Conservation (phyloP, 768 basidiomycete species). For the Suillus subalutaceus region DNA sequence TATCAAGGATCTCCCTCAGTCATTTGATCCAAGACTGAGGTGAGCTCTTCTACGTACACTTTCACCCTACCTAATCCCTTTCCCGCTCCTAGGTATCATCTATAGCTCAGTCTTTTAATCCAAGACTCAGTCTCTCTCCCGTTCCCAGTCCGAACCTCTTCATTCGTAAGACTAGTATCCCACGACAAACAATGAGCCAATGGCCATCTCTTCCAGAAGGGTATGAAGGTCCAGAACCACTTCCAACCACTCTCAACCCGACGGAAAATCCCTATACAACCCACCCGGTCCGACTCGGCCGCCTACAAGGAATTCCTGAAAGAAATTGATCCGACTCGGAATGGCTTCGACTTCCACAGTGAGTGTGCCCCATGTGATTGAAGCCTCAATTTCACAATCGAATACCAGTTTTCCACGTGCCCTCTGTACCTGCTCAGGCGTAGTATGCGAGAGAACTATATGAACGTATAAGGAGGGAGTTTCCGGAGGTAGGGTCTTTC, state of each 20-base stretch:
- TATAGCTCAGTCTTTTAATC: too few relatives aligned
- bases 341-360: conserved; percentile 79
- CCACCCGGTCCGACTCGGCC: conserved; percentile 46
- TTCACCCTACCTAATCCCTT: too few relatives aligned
- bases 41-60: too few relatives aligned
- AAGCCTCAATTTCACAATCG: neutral
- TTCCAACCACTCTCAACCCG: conserved; percentile 50
- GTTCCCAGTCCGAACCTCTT: too few relatives aligned
- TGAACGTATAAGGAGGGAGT: conserved; percentile 61
- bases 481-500: conserved; percentile 56
- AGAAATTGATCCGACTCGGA: conserved; percentile 53
- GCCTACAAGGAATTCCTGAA: conserved; percentile 58
- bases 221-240: conserved; percentile 42
- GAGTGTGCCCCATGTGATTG: conserved; percentile 25
- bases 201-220: conserved; percentile 39
- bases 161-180: neutral
- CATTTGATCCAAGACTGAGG: too few relatives aligned
- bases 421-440: conserved; percentile 41
- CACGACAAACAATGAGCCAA: neutral
- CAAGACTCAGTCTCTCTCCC: too few relatives aligned
- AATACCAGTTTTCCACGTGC: conserved; percentile 63
- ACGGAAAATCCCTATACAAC: conserved; percentile 61
- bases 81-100: too few relatives aligned
- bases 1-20: too few relatives aligned
- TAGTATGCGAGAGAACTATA: conserved; percentile 58